Evolutionary conservation across 768 basidiomycete species (phyloP).

Genomic region (Cantharellus anzutake): DNA sequence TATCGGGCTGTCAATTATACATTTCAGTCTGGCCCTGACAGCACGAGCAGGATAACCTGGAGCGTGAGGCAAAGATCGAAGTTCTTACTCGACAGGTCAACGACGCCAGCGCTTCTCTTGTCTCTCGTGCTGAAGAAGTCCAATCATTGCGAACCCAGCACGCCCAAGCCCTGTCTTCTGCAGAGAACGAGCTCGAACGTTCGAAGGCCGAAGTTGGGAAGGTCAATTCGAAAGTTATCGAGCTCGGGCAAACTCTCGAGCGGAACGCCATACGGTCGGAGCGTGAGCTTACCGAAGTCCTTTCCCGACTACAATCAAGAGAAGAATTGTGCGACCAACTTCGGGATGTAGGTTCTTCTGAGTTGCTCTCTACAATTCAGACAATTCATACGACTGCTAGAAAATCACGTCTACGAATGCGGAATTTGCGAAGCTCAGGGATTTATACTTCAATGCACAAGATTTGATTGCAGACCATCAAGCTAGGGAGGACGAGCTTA

Average conservation of each 20-base stretch:
- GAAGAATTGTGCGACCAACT: slow-evolving; percentile 27
- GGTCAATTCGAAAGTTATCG: slow-evolving; percentile 57
- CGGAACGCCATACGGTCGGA: slow-evolving; percentile 32
- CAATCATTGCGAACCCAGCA: slow-evolving; percentile 48
- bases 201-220: slow-evolving; percentile 63
- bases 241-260: slow-evolving; percentile 62
- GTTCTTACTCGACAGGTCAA: slow-evolving; percentile 30
- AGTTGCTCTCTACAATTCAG: background rate
- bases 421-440: slow-evolving; percentile 45
- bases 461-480: slow-evolving; percentile 47
- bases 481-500: slow-evolving; percentile 58
- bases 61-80: slow-evolving; percentile 67
- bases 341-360: background rate
- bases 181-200: slow-evolving; percentile 65
- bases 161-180: slow-evolving; percentile 19
- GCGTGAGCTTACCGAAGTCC: slow-evolving; percentile 47
- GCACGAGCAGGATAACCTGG: slow-evolving; percentile 48
- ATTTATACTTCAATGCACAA: slow-evolving; percentile 39
- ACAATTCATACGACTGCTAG: slow-evolving; percentile 20
- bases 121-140: slow-evolving; percentile 42
- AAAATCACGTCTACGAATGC: slow-evolving; percentile 47
- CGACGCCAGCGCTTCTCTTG: slow-evolving; percentile 12
- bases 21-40: slow-evolving; percentile 67
- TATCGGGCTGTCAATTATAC: slow-evolving; percentile 35
- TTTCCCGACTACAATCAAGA: slow-evolving; percentile 43